Evolutionary conservation across 208 protist species (phyloP).

Genomic region (Trichomonas gallinae): DNA sequence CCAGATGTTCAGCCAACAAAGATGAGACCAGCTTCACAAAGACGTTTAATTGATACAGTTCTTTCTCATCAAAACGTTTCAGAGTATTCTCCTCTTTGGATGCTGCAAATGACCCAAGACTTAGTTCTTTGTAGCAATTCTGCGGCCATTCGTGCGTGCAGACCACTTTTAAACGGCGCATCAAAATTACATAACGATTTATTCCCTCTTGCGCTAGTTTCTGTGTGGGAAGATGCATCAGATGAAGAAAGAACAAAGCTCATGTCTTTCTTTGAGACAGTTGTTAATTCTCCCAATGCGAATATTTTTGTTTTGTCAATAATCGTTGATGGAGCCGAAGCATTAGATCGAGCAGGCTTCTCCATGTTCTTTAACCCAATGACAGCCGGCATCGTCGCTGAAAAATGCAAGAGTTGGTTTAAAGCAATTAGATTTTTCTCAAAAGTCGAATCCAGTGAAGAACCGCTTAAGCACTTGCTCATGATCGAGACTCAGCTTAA

Average conservation of each 20-base stretch:
- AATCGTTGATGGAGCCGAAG: background rate
- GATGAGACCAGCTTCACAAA: background rate
- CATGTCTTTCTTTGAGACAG: background rate
- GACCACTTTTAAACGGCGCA: background rate
- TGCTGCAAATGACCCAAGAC: background rate
- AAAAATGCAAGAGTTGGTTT: background rate
- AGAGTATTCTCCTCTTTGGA: background rate
- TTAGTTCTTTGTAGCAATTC: background rate
- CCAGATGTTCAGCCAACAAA: background rate
- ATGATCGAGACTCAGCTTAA: background rate
- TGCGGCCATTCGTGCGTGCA: background rate
- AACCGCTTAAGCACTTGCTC: background rate
- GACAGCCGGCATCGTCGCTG: background rate
- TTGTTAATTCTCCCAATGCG: background rate
- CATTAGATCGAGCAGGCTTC: background rate
- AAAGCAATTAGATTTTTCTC: background rate
- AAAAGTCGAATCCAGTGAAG: background rate
- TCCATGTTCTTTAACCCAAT: background rate
- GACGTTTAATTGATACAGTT: background rate
- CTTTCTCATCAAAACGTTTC: background rate
- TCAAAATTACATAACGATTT: background rate
- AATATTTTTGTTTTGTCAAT: background rate
- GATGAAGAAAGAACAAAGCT: background rate
- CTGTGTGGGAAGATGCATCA: background rate
- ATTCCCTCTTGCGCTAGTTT: background rate